phyloP scores from a whole-genome alignment of 2,329 filamentous ascomycete species.

The Aspergillus pseudotamarii region DNA sequence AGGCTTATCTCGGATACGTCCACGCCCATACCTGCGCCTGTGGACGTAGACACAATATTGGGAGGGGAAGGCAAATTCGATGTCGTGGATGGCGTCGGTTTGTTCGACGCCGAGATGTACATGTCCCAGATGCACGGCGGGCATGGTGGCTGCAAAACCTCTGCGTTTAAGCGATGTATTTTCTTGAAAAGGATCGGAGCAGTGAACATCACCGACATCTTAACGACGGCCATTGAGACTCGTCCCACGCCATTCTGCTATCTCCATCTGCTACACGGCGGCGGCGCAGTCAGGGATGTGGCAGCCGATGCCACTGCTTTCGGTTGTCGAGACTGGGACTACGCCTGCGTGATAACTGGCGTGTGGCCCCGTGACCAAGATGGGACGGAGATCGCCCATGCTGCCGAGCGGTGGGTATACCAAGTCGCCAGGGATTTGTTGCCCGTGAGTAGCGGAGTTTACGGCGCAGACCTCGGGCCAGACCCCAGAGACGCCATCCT shows the following conservation, averaged over 20 bases:
- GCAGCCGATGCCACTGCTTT: constrained; percentile 54
- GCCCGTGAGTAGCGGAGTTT: constrained; percentile 55
- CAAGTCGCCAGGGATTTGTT: constrained; percentile 49
- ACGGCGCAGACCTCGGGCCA: constrained; percentile 65
- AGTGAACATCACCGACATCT: constrained; percentile 32
- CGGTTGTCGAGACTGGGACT: constrained; percentile 66
- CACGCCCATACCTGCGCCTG: constrained; percentile 12
- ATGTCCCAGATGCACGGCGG: constrained; percentile 63
- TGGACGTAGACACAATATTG: constrained; percentile 25
- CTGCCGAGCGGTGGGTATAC: constrained; percentile 60
- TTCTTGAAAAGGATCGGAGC: constrained; percentile 57
- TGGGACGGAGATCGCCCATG: constrained; percentile 42
- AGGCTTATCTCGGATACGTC: constrained; percentile 14
- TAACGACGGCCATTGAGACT: constrained; percentile 51
- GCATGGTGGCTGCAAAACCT: constrained; percentile 61
- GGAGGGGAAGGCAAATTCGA: constrained; percentile 37
- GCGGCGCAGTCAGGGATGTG: constrained; percentile 54
- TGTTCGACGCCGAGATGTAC: constrained; percentile 66
- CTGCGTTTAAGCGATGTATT: constrained; percentile 66
- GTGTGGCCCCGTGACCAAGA: constrained; percentile 62
- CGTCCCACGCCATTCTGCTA: constrained; percentile 61
- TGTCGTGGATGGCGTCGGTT: constrained; percentile 49
- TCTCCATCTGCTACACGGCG: constrained; percentile 62
- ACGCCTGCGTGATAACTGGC: constrained; percentile 65
- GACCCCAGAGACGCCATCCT: constrained; percentile 60